Evolutionary conservation across 805 yeast genomes (phyloP), one percentile per base, ranked within the genome.

Genomic region (Candida incommunis): DNA sequence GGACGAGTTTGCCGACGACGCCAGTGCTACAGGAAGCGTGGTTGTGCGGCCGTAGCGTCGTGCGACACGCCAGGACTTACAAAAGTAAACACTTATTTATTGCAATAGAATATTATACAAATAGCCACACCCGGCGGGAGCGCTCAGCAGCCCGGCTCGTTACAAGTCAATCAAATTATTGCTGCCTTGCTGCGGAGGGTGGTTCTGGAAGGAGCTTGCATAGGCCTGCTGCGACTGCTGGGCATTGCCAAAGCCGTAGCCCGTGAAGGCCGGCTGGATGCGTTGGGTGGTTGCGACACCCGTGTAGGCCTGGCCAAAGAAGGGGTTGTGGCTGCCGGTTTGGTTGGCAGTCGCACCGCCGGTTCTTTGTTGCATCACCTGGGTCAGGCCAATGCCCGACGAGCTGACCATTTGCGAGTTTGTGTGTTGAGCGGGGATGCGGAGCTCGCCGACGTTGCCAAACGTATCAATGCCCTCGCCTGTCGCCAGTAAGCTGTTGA

Each of bases 391-490:
- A 4, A 90, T 83, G 55, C 96, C 96, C 49, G 83, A 80, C 22
- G 95, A 83, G 63, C 83, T 86, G 54, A 90, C 72, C 59, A 88
- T 87, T 16, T 76, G 79, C 2, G 92, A 78, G 52, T 74, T 76
- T 1, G 96, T 90, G 60, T 83, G 90, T 58, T 90, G 96, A 41
- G 94, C 94, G 2, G 97, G 95, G 45, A 90, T 75, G 66, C 96
- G 78, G 4, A 77, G 62, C 20, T 76, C 80, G 45, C 95, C 95
- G 16, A 82, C 78, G 62, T 85, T 86, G 60, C 95, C 95, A 62
- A 84, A 92, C 0, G 96, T 88, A 65, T 88, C 98, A 46, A 86
- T 69, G 25, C 95, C 96, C 0, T 95, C 84, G 23, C 95, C 96
- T 40, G 77, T 75, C 11, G 92, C 85, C 51, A 90, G 68, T 45